Percentiles rank a stretch among this genome's conserved stretches.
These are phyloP conservation scores for Cercophora scortea DNA, from an alignment of 495 filamentous ascomycete genomes.

Conservation along the genomic window DNA sequence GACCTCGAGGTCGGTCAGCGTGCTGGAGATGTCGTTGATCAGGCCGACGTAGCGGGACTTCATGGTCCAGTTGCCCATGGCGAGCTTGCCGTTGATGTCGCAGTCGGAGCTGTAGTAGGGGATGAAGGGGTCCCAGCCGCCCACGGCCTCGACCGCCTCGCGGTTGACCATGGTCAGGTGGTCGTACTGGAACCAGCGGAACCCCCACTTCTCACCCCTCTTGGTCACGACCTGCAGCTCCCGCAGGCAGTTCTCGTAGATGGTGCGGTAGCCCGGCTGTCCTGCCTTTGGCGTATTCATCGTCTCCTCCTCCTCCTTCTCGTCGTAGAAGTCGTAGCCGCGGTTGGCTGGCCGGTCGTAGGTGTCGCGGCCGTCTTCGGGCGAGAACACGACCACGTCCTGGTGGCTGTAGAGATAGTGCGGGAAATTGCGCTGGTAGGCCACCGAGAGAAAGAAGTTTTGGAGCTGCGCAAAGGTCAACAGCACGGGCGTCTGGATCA, in stretches of 20 bases:
- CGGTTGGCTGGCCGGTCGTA: constrained; percentile 21
- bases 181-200: constrained; percentile 50
- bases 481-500: constrained; percentile 50
- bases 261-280: constrained; percentile 35
- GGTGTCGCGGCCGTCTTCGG: constrained; percentile 35
- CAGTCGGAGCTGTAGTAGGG: constrained; percentile 56
- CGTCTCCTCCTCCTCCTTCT: constrained; percentile 27
- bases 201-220: constrained; percentile 35
- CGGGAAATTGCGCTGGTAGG: constrained; percentile 47
- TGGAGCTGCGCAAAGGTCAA: constrained; percentile 56
- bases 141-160: constrained; percentile 41
- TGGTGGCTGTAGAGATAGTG: constrained; percentile 56
- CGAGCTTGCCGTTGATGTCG: constrained; percentile 48
- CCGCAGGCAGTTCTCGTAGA: constrained; percentile 43
- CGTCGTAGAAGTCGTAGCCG: constrained; percentile 25
- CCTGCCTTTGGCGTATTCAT: constrained; percentile 21
- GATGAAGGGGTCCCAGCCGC: constrained; percentile 54
- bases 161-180: constrained; percentile 50
- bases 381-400: constrained; percentile 48
- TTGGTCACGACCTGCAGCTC: constrained; percentile 26
- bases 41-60: constrained; percentile 36
- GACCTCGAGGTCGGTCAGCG: constrained; percentile 34
- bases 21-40: constrained; percentile 43
- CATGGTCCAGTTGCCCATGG: constrained; percentile 42
- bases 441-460: constrained; percentile 51